Percentiles rank a stretch among this genome's conserved stretches.
Evolutionary conservation across 164 flowering plant species (phyloP).

Genomic region (Berberis thunbergii): DNA sequence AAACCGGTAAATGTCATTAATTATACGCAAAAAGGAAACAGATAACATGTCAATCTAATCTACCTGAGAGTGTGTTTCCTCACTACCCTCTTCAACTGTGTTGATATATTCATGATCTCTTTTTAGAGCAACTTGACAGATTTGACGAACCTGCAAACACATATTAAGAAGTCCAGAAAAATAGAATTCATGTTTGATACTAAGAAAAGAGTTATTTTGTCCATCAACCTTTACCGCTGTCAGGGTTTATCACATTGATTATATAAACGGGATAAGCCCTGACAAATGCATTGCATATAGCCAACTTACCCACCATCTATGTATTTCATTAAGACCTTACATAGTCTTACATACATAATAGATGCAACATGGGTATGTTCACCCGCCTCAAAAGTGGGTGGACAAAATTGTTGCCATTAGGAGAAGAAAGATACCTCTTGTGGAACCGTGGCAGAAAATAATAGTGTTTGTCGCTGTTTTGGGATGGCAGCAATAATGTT

Average conservation of each 20-base stretch:
- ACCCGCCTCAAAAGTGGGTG: too few species aligned
- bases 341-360: too few species aligned
- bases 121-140: constrained; percentile 83
- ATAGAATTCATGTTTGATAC: background rate
- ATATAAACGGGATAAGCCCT: too few species aligned
- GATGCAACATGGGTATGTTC: too few species aligned
- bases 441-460: constrained; percentile 97
- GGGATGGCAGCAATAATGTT: constrained; percentile 86
- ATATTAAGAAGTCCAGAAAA: constrained; percentile 12
- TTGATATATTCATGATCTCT: constrained; percentile 87
- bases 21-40: background rate
- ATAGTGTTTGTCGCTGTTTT: constrained; percentile 88
- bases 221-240: too few species aligned
- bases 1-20: background rate
- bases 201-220: background rate
- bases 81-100: constrained; percentile 85
- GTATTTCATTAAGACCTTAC: too few species aligned
- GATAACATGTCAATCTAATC: background rate
- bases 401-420: too few species aligned
- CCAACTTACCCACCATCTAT: too few species aligned
- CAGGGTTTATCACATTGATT: too few species aligned
- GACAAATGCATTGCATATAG: too few species aligned
- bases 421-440: constrained; percentile 45
- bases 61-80: constrained; percentile 93
- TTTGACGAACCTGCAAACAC: constrained; percentile 75